Evolutionary conservation across 225 moss, liverwort and hornwort species (phyloP), one percentile per base, ranked within the genome.

Genomic region (Marchantia polymorpha): DNA sequence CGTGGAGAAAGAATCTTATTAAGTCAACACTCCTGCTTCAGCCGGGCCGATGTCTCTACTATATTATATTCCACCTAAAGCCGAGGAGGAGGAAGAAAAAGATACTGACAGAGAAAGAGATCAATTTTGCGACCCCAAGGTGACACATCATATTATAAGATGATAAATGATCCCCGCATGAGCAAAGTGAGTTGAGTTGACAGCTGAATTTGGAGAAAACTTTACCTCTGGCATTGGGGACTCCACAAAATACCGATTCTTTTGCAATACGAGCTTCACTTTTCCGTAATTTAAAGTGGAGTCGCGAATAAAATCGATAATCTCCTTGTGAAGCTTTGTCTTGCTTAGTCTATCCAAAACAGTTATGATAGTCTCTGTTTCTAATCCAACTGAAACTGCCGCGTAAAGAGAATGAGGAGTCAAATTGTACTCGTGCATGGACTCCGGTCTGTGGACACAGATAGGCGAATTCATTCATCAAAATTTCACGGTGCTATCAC

Each of bases 181-280:
- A 4, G 13, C 29, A 52, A 58, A 58, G 15, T 20, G 4, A 58
- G 46, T 73, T 58, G 26, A 69, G 59, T 31, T 2, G 5, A 39
- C 2, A 2, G n/a, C 6, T 20, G 47, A 46, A 1, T 27, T 46
- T 17, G 71, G 56, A 46, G n/a, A 19, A 65, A 58, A 67, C 46
- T 27, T 49, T 85, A 95, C 97, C 91, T 99, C 92, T 68, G 92
- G 90, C 69, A 91, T 90, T 76, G 91, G 94, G 17, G 97, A 99
- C 83, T 99, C 97, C 83, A 99, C 95, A 82, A 99, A 99, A 80
- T 99, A 92, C 22, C 93, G 91, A 88, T 99, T 99, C 83, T 95
- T 99, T 85, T 95, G 95, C 31, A 95, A 83, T 51, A 99, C 93
- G 64, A 99, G 95, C 88, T 95, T 99, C 39, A 99, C 97, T 83